Conservation (phyloP, 306 rosid genomes). For the Crotalaria pallida region DNA sequence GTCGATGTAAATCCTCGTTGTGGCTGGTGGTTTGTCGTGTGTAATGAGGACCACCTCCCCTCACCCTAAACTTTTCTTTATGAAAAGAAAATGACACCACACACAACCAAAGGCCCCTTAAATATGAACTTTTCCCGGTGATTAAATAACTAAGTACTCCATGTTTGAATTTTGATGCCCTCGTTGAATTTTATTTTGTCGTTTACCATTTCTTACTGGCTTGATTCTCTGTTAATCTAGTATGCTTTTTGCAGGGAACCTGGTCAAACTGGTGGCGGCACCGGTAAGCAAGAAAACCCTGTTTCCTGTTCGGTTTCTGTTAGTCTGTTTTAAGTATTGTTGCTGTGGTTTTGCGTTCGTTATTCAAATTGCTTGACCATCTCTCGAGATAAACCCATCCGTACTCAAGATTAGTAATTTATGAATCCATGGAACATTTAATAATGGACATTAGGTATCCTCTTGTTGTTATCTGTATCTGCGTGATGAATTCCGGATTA, state of each 20-base stretch:
- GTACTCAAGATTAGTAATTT: constrained; percentile 7
- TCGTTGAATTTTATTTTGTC: constrained; percentile 2
- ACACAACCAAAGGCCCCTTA: not conserved
- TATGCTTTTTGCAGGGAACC: constrained; percentile 33
- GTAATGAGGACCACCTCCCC: not conserved
- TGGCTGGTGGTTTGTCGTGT: not conserved
- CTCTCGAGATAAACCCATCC: not conserved
- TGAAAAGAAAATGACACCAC: too few species aligned
- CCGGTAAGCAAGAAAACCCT: constrained; percentile 25
- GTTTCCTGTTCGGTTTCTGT: constrained; percentile 11
- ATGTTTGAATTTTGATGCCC: constrained; percentile 10
- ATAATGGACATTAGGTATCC: not conserved
- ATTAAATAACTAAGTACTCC: not conserved
- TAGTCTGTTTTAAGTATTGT: constrained; percentile 1
- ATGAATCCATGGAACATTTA: not conserved
- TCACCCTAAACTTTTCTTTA: not conserved
- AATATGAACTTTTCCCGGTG: not conserved
- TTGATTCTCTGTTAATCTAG: constrained; percentile 7
- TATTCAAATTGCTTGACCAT: constrained; percentile 1
- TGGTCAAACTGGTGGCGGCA: constrained; percentile 41
- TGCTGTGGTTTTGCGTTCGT: not conserved
- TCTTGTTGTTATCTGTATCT: not conserved
- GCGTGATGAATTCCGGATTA: not conserved
- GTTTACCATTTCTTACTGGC: not conserved
- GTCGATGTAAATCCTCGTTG: not conserved